These are phyloP conservation scores for Globisporangium uncinulatum DNA, from an alignment of 352 stramenopile genomes.

Conservation along the genomic window DNA sequence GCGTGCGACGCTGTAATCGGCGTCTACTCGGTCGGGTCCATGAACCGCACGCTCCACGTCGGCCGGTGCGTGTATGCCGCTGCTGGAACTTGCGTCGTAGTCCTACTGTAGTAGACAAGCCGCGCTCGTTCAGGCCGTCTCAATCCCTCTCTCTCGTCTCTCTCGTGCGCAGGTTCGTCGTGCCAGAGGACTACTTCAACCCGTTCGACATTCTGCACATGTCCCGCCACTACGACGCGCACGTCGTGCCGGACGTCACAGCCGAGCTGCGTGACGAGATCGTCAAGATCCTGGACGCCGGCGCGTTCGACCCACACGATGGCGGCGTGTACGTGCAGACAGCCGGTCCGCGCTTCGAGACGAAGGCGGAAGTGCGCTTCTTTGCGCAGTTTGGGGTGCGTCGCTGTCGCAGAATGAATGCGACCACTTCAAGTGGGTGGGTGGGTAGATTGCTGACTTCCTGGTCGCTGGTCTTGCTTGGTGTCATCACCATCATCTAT, in stretches of 20 bases:
- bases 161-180: conserved; percentile 31
- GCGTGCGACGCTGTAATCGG: conserved; percentile 67
- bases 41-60: conserved; percentile 47
- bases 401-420: background rate
- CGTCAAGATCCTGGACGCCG: conserved; percentile 35
- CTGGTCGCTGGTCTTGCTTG: background rate
- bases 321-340: conserved; percentile 86
- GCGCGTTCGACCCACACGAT: conserved; percentile 48
- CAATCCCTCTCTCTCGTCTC: too few relatives aligned
- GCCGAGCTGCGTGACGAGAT: conserved; percentile 39
- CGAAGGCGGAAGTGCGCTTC: conserved; percentile 87
- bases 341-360: conserved; percentile 83
- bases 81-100: background rate
- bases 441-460: background rate
- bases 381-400: conserved; percentile 74
- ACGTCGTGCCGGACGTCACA: conserved; percentile 73
- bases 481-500: too few relatives aligned
- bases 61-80: conserved; percentile 20
- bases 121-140: too few relatives aligned
- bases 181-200: conserved; percentile 88
- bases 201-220: conserved; percentile 84
- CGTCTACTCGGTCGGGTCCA: conserved; percentile 87
- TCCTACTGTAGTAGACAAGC: too few relatives aligned
- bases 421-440: background rate
- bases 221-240: conserved; percentile 74